These are phyloP conservation scores for Pythium scleroteichum DNA, from an alignment of 352 stramenopile genomes.

Conservation along the genomic window DNA sequence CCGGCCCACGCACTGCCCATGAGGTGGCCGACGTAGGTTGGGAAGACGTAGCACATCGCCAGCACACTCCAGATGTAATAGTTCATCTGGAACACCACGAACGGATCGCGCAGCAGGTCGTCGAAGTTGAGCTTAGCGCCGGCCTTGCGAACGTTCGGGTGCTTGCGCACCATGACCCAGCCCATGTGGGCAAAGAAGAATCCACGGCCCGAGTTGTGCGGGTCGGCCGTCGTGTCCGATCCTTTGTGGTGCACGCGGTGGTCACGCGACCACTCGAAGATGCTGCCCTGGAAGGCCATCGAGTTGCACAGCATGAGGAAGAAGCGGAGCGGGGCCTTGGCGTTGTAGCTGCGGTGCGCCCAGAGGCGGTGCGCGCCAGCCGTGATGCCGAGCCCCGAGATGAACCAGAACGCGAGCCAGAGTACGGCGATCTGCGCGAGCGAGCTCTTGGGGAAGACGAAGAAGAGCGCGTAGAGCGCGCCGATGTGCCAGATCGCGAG, in stretches of 20 bases:
- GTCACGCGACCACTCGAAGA: slow-evolving; percentile 99
- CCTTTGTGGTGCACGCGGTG: slow-evolving; percentile 99
- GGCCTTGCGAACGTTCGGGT: slow-evolving; percentile 89
- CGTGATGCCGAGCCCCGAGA: slow-evolving; percentile 96
- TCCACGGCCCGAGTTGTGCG: slow-evolving; percentile 95
- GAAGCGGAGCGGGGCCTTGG: slow-evolving; percentile 85
- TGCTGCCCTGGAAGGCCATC: slow-evolving; percentile 96
- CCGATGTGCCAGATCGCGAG: slow-evolving; percentile 68
- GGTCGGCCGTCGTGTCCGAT: slow-evolving; percentile 93
- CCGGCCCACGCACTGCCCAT: slow-evolving; percentile 93
- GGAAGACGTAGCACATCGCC: slow-evolving; percentile 97
- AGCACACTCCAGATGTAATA: slow-evolving; percentile 89
- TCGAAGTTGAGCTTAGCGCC: slow-evolving; percentile 94
- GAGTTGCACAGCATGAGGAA: slow-evolving; percentile 98
- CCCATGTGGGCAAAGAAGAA: slow-evolving; percentile 99
- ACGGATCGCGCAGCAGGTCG: slow-evolving; percentile 92
- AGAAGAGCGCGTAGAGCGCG: slow-evolving; percentile 70
- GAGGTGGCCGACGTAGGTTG: slow-evolving; percentile 86
- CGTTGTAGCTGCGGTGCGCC: slow-evolving; percentile 96
- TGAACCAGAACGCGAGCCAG: slow-evolving; percentile 64
- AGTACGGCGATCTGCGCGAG: slow-evolving; percentile 54
- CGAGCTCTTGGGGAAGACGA: slow-evolving; percentile 53
- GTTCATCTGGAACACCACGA: slow-evolving; percentile 97
- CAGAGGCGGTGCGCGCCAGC: slow-evolving; percentile 97
- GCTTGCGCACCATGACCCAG: slow-evolving; percentile 98